These are phyloP conservation scores for Apiospora hydei DNA, from an alignment of 2,329 filamentous ascomycete species.

Conservation along the genomic window DNA sequence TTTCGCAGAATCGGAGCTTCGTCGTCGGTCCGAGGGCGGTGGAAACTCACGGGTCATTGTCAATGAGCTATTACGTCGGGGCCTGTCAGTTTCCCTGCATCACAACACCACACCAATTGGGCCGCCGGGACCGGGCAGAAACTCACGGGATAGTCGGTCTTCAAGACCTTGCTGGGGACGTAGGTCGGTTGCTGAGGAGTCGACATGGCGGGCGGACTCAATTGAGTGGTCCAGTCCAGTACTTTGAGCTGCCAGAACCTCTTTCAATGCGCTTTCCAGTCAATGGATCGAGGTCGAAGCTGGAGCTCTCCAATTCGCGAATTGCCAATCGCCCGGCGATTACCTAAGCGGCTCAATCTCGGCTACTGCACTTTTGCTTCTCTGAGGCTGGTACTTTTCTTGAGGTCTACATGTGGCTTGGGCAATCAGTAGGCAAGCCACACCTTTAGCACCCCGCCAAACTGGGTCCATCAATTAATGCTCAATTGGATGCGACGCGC, in stretches of 20 bases:
- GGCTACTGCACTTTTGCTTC: slow-evolving; percentile 25
- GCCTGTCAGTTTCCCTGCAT: not conserved
- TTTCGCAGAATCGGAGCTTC: not conserved
- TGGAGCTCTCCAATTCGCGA: slow-evolving; percentile 38
- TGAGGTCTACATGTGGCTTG: not conserved
- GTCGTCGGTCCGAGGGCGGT: slow-evolving; percentile 26
- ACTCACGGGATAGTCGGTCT: slow-evolving; percentile 87
- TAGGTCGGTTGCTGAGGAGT: slow-evolving; percentile 52
- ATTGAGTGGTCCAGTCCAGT: slow-evolving; percentile 29
- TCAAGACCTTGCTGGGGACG: slow-evolving; percentile 79
- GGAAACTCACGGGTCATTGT: slow-evolving; percentile 89
- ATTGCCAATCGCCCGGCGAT: slow-evolving; percentile 30
- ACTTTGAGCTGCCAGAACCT: slow-evolving; percentile 25
- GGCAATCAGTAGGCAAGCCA: not conserved
- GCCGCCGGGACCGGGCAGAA: slow-evolving; percentile 34
- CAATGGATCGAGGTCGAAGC: slow-evolving; percentile 32
- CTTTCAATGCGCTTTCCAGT: slow-evolving; percentile 18
- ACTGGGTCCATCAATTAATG: slow-evolving; percentile 8
- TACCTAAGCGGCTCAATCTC: slow-evolving; percentile 42
- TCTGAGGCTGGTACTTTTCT: not conserved
- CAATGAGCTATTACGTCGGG: slow-evolving; percentile 78
- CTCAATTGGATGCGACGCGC: slow-evolving; percentile 28
- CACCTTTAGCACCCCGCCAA: not conserved
- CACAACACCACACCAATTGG: not conserved
- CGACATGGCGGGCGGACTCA: slow-evolving; percentile 46